phyloP scores from a whole-genome alignment of 2,329 filamentous ascomycete species.

The Fusarium albidum region DNA sequence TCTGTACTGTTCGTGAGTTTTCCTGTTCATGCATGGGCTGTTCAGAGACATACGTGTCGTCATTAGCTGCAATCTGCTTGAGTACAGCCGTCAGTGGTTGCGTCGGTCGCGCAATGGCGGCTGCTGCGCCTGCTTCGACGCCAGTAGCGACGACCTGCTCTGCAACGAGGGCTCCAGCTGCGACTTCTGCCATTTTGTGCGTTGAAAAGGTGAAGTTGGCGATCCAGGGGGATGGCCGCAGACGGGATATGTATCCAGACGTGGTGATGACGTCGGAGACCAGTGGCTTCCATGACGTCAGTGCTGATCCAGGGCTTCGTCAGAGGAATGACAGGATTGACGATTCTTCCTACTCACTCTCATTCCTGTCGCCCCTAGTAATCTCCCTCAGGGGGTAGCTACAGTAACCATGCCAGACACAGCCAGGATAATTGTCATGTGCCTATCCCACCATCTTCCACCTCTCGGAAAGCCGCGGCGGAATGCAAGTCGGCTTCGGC shows the following conservation, averaged over 20 bases:
- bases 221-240: too few species aligned
- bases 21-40: rapidly evolving
- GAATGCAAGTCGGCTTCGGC: slow-evolving; percentile 12
- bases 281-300: too few species aligned
- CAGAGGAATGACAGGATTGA: too few species aligned
- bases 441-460: too few species aligned
- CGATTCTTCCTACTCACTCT: too few species aligned
- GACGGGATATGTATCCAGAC: too few species aligned
- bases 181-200: slow-evolving; percentile 30
- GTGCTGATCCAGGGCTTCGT: too few species aligned
- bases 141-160: slow-evolving; percentile 34
- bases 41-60: slow-evolving; percentile 1
- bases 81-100: slow-evolving; percentile 30
- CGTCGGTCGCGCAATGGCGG: slow-evolving; percentile 25
- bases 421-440: too few species aligned
- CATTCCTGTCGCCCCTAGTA: too few species aligned
- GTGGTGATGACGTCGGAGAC: too few species aligned
- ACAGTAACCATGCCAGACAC: too few species aligned
- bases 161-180: slow-evolving; percentile 26
- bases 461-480: neutral
- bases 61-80: slow-evolving; percentile 27
- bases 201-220: neutral
- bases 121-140: slow-evolving; percentile 29
- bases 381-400: too few species aligned
- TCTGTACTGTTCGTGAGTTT: neutral